Percentiles rank a stretch among this genome's conserved stretches.
Evolutionary conservation across 2,329 filamentous ascomycete genomes (phyloP).

Genomic region (Alternaria gaisen): DNA sequence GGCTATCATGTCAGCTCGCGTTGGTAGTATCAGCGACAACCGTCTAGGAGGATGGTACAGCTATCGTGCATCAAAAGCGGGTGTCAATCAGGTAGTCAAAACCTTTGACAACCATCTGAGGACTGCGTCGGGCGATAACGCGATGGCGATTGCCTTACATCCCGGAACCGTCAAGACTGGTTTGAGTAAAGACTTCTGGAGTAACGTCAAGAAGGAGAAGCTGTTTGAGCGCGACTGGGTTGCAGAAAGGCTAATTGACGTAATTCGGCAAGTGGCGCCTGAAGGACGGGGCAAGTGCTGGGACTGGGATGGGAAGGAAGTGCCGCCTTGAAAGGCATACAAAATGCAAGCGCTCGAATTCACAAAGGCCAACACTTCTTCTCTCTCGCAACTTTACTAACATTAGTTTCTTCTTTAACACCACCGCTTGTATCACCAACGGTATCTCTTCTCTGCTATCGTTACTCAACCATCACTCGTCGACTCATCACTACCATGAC

Average conservation of each 20-base stretch:
- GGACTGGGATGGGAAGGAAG: slow-evolving; percentile 53
- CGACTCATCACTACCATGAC: slow-evolving; percentile 1
- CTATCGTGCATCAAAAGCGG: slow-evolving; percentile 80
- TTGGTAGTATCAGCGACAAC: slow-evolving; percentile 79
- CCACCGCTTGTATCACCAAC: not conserved
- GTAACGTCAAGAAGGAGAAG: slow-evolving; percentile 66
- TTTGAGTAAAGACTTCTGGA: slow-evolving; percentile 77
- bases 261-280: slow-evolving; percentile 72
- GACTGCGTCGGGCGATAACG: slow-evolving; percentile 66
- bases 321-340: slow-evolving; percentile 41
- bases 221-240: slow-evolving; percentile 74
- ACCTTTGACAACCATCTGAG: slow-evolving; percentile 74
- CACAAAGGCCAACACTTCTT: not conserved
- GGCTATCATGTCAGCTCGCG: slow-evolving; percentile 79
- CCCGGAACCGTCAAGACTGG: slow-evolving; percentile 83
- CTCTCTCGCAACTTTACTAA: not conserved
- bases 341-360: slow-evolving; percentile 2
- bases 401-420: not conserved
- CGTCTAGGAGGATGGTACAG: slow-evolving; percentile 80
- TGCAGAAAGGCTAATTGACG: slow-evolving; percentile 69
- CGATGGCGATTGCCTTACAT: slow-evolving; percentile 75
- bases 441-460: not conserved
- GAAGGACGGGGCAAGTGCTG: slow-evolving; percentile 51
- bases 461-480: not conserved
- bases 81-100: slow-evolving; percentile 74